Base-by-base conservation (phyloP, 2,329 filamentous ascomycete species). In the Ceratocystis cacaofunesta region DNA sequence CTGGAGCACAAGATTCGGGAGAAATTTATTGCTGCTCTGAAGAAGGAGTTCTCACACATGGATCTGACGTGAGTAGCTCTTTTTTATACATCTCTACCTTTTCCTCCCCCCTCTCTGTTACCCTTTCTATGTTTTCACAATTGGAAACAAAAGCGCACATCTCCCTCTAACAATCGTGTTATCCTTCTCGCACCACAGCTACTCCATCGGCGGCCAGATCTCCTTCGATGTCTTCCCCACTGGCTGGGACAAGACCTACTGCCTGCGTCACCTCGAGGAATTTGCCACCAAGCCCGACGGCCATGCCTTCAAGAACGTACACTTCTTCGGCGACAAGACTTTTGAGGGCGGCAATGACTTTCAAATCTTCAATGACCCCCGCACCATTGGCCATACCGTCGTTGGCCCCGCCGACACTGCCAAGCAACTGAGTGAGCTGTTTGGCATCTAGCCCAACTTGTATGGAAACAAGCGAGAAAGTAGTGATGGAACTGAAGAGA, bases 201-300 rank as follows among this genome's bases (percentile, higher is more conserved):
- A 88, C 80, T 92, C 90, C 69, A 95, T 99, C 72, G 94, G 94
- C 71, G 94, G 94, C 64, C 90, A 96, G 74, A 96, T 99, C 77
- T 96, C 92, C 68, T 99, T 99, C 76, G 94, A 99, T 74, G 89
- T 97, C 72, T 99, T 99, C 82, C 94, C 94, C 69, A 84, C 80
- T 1, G 94, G 94, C 73, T 99, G 94, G 94, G 94, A 99, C 79
- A 99, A 97, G 85, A 96, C 90, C 8, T 99, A 96, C 82, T 96
- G 92, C 79, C 81, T 97, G 70, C 80, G 84, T 71, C 92, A 96
- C 76, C 80, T 97, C 68, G 90, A 94, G 78, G 82, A 82, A 69
- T 92, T 96, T 75, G 86, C 87, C 69, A 78, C 82, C 77, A 80
- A 82, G 74, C 79, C 82, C 50, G 86, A 84, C 72, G 86, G 87